Base-by-base conservation (phyloP, 164 flowering plant species). In the Stephania japonica region DNA sequence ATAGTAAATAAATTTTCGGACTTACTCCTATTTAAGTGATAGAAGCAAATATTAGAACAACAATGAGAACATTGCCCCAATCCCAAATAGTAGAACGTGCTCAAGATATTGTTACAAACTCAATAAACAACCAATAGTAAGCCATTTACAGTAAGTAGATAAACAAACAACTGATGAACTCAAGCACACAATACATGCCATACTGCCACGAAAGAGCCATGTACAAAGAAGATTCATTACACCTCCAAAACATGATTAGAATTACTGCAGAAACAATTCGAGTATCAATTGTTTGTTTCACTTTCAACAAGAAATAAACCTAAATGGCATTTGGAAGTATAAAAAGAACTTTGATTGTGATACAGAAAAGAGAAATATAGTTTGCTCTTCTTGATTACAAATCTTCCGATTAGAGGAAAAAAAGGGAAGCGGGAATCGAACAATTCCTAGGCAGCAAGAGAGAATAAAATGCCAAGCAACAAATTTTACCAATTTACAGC, bases 401-500 rank as follows among this genome's bases (percentile, higher is more conserved):
- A 43, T 67, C 41, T 59, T 69, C 68, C 72, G 64, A 2, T 56
- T 11, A 32, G 24, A 75, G 42, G 14, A 13, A 23, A 64, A 72
- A 19, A 12, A 71, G 43, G 47, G 42, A 61, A 53, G 41, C 3
- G 5, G 19, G 23, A 56, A 53, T 2, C 10, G 6, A 70, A 72
- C 70, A 69, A 10, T 72, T 18, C 24, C 42, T 11, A 42, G 14
- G 50, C 6, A 47, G 63, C 24, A 59, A 70, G 11, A 7, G 26
- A 42, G 41, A 62, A 70, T 9, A 64, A 73, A 71, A 69, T 4
- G 43, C 26, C 70, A 74, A 76, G 42, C 74, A 73, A 76, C 69
- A 74, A 59, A 59, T 59, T 32, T 74, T 78, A 80, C 81, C 79
- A 75, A 84, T 81, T 70, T 75, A 74, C 83, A 81, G 68, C 73